A percentile compares a stretch with the other conserved stretches of the same genome.
phyloP scores from a whole-genome alignment of 306 rosid genomes.

The Glycine tomentella region DNA sequence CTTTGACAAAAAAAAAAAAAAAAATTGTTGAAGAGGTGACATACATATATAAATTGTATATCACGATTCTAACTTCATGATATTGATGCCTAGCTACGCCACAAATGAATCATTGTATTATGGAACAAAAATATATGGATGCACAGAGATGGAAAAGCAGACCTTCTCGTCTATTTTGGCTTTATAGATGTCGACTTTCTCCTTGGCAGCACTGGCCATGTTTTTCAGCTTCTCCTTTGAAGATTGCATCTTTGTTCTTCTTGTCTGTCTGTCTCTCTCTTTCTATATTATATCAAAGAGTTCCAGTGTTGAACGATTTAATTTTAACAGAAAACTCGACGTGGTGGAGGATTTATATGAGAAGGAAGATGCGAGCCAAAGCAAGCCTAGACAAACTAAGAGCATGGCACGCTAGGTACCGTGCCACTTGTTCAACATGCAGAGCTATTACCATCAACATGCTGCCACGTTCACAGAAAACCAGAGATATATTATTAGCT shows the following conservation, averaged over 20 bases:
- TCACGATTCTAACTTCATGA: no score
- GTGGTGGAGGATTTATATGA: slow-evolving; percentile 30
- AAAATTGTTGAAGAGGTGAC: no score
- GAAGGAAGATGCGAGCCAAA: neutral
- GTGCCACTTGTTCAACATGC: slow-evolving; percentile 52
- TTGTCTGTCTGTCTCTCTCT: neutral
- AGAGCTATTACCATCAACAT: slow-evolving; percentile 11
- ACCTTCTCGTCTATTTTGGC: slow-evolving; percentile 75
- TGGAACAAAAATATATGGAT: no score
- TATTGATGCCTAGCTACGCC: no score
- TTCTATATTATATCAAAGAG: neutral
- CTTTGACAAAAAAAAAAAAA: no score
- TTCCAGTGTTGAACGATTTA: neutral
- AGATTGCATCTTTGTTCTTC: slow-evolving; percentile 53
- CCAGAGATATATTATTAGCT: neutral
- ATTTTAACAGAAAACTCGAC: neutral
- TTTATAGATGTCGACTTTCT: slow-evolving; percentile 52
- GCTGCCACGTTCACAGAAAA: slow-evolving; percentile 40
- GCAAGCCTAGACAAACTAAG: neutral
- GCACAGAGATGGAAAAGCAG: neutral
- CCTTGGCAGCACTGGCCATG: slow-evolving; percentile 66
- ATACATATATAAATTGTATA: no score
- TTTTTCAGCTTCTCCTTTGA: slow-evolving; percentile 68
- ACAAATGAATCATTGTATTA: no score
- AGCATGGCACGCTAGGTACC: slow-evolving; percentile 27